Conservation (phyloP, 306 rosid species). For the Astragalus glycyphyllos region DNA sequence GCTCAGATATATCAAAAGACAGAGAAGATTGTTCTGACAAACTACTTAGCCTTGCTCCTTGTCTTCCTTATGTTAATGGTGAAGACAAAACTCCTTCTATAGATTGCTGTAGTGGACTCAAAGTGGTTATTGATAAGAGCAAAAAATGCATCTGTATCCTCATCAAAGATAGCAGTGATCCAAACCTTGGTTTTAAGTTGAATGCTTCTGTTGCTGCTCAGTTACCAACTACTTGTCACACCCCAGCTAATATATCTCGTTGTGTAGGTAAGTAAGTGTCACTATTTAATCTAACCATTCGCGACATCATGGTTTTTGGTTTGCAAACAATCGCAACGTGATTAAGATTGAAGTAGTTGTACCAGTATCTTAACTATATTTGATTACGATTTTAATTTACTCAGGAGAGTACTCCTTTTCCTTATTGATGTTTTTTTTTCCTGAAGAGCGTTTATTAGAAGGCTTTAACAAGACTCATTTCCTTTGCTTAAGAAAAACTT, state of each 20-base stretch:
- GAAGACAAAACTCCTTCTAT: constrained; percentile 69
- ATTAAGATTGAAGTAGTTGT: no score
- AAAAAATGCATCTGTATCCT: constrained; percentile 78
- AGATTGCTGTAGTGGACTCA: constrained; percentile 81
- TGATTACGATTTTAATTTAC: no score
- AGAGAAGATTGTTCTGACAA: constrained; percentile 70
- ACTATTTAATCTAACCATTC: no score
- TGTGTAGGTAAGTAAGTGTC: constrained; percentile 61
- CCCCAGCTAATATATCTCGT: constrained; percentile 59
- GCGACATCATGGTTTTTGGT: no score
- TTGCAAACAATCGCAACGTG: no score
- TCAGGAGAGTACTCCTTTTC: no score
- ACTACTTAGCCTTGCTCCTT: constrained; percentile 62
- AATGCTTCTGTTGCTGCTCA: constrained; percentile 72
- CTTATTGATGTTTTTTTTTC: no score
- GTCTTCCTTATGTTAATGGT: constrained; percentile 74
- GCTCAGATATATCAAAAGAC: constrained; percentile 59
- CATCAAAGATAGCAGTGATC: constrained; percentile 77
- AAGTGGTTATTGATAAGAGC: constrained; percentile 61
- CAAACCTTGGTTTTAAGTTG: constrained; percentile 74
- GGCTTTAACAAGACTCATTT: no score
- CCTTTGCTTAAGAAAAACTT: no score
- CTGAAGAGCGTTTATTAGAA: no score
- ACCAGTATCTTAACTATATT: no score
- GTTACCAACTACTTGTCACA: constrained; percentile 72